Evolutionary conservation across 331 rosid species (phyloP), one percentile per base, ranked within the genome.

Genomic region (Stylosanthes scabra): DNA sequence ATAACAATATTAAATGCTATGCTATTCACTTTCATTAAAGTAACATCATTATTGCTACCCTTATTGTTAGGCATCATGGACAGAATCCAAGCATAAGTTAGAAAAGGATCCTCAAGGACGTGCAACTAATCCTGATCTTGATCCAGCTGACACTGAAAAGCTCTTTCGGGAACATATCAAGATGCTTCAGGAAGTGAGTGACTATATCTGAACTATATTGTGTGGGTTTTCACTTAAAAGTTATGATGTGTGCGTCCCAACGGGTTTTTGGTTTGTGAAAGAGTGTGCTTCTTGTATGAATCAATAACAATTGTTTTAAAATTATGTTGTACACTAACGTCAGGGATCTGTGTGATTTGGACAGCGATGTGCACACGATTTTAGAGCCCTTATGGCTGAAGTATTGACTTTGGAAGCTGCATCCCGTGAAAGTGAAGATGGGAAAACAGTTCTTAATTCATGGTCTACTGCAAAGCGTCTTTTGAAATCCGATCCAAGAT

Each of bases 91-190:
- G 81, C 74, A 88, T 39, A 94, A 86, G 80, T 50, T 94, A 79
- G 97, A 91, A 52, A 94, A 91, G 83, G 99, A 94, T 80, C 88
- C 97, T 3, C 99, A 94, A 83, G 88, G 93, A 40, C 99, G 99
- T 62, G 90, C 96, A 58, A 70, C 89, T 56, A 90, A 94, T 75
- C 61, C 89, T 37, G 99, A 90, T 66, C 84, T 94, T 25, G 97
- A 86, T 84, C 70, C 83, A 67, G 83, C 93, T 55, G 99, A 94
- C 77, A 86, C 82, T 16, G 99, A 94, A 80, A 94, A 90, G 80
- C 90, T 89, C 75, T 94, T 94, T 68, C 82, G 97, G 54, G 99
- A 94, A 70, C 97, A 94, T 66, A 67, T 87, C 50, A 94, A 88
- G 89, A 90, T 82, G 97, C 94, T 94, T 81, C 87, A 91, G 71